These are phyloP conservation scores for Lumnitzera littorea DNA, from an alignment of 345 rosid species.

Conservation along the genomic window DNA sequence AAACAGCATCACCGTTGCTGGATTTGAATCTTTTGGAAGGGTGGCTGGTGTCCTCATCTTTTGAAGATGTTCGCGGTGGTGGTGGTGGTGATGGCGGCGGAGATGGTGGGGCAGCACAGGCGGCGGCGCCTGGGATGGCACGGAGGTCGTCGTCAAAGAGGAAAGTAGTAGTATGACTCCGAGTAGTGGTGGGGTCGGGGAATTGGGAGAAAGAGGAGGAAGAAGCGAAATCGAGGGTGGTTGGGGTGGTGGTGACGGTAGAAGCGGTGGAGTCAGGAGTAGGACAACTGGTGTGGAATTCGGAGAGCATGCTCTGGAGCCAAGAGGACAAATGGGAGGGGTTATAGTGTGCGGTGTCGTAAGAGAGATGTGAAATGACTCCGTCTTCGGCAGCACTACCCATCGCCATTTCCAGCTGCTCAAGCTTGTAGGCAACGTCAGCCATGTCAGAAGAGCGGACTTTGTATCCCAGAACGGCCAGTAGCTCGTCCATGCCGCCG, in stretches of 20 bases:
- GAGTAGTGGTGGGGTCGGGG: background rate
- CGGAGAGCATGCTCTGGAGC: constrained; percentile 64
- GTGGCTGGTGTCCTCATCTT: constrained; percentile 12
- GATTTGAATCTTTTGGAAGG: constrained; percentile 29
- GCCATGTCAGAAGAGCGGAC: constrained; percentile 83
- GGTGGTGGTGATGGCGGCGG: too few species aligned
- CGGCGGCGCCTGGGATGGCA: constrained; percentile 73
- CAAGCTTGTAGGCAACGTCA: constrained; percentile 81
- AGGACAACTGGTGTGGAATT: constrained; percentile 28
- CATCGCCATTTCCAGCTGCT: constrained; percentile 78
- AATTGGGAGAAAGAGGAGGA: background rate
- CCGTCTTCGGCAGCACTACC: constrained; percentile 58
- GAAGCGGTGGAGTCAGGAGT: constrained; percentile 18
- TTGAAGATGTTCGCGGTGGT: background rate
- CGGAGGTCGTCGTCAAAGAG: constrained; percentile 67
- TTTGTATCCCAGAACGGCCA: constrained; percentile 76
- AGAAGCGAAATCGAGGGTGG: background rate
- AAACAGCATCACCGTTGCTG: constrained; percentile 9
- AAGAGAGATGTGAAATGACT: constrained; percentile 32
- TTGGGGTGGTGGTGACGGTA: constrained; percentile 9
- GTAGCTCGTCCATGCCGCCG: constrained; percentile 73
- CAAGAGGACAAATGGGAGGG: constrained; percentile 74
- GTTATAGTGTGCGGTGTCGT: constrained; percentile 64
- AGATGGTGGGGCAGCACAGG: constrained; percentile 1
- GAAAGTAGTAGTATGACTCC: constrained; percentile 17